Base-by-base conservation (phyloP, 441 rosid genomes). In the Adansonia rubrostipa region DNA sequence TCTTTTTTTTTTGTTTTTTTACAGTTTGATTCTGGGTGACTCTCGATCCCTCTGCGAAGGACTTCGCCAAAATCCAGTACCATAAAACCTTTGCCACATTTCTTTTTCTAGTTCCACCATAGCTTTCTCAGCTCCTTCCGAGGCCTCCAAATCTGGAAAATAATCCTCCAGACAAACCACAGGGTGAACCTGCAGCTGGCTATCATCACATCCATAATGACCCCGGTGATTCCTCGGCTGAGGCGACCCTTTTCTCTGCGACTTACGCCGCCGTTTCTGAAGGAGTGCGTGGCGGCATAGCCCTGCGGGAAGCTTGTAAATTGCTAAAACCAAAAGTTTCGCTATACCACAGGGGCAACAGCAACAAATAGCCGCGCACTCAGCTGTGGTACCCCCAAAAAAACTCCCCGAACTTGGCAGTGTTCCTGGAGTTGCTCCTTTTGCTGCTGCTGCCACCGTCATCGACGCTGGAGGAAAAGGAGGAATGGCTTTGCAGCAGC, bases 11-110 rank as follows among this genome's bases (percentile, higher is more conserved):
- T 2, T 6, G 8, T 3, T 48, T 36, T 57, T 6, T 8, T 6
- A 45, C 4, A 14, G 9, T 61, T 74, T 61, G 0, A 4, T 14
- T 14, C 5, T 61, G 13, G 70, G 80, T 0, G 85, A 73, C 58
- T 90, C 93, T 74, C 85, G 84, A 61, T 90, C 96, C 73, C 86
- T 87, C 76, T 92, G 93, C 2, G 96, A 92, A 8, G 92, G 89
- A 82, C 96, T 92, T 75, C 96, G 78, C 95, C 98, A 89, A 73
- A 93, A 93, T 0, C 98, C 95, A 5, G 88, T 84, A 3, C 88
- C 84, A 42, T 86, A 82, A 70, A 93, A 92, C 6, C 77, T 89
- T 33, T 90, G 83, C 96, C 88, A 88, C 95, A 93, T 93, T 83
- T 92, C 92, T 62, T 87, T 86, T 87, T 93, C 98, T 33, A 92